Percentiles rank a stretch among this genome's conserved stretches.
phyloP scores from a whole-genome alignment of 2,329 filamentous ascomycete genomes.

The Colletotrichum noveboracense region DNA sequence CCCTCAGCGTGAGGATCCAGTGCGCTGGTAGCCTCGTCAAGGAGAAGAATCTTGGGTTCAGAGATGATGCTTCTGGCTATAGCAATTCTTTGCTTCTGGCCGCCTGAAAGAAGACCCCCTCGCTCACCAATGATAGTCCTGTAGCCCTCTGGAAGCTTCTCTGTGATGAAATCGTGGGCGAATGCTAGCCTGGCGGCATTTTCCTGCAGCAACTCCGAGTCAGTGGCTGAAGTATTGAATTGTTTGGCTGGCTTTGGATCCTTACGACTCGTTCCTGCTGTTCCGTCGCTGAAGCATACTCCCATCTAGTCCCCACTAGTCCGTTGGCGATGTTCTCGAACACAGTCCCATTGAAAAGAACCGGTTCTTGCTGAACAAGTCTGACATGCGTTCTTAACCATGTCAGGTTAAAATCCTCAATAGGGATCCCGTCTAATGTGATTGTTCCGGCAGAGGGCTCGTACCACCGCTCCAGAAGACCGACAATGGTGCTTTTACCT shows the following conservation, averaged over 20 bases:
- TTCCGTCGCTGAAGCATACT: not conserved
- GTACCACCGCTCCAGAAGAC: conserved; percentile 72
- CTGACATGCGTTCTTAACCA: conserved; percentile 35
- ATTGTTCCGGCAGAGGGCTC: conserved; percentile 26
- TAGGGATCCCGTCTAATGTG: conserved; percentile 29
- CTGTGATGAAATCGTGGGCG: conserved; percentile 28
- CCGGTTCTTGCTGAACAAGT: conserved; percentile 32
- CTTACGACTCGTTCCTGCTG: conserved; percentile 7
- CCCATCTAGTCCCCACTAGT: conserved; percentile 19
- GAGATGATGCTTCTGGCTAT: conserved; percentile 70
- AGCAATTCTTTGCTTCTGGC: conserved; percentile 68
- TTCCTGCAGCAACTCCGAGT: conserved; percentile 40
- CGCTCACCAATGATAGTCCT: conserved; percentile 27
- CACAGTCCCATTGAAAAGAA: conserved; percentile 27
- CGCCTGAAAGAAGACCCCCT: conserved; percentile 45
- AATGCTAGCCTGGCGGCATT: conserved; percentile 29
- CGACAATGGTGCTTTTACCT: conserved; percentile 72
- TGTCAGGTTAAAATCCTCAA: conserved; percentile 29
- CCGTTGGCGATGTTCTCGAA: conserved; percentile 29
- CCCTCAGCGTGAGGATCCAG: conserved; percentile 45
- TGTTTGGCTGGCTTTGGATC: not conserved
- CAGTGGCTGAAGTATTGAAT: not conserved
- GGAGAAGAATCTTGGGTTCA: conserved; percentile 63
- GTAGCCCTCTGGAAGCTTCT: conserved; percentile 25
- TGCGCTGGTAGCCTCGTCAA: conserved; percentile 71